Evolutionary conservation across 2,329 filamentous ascomycete species (phyloP).

Genomic region (Aspergillus aculeatinus): DNA sequence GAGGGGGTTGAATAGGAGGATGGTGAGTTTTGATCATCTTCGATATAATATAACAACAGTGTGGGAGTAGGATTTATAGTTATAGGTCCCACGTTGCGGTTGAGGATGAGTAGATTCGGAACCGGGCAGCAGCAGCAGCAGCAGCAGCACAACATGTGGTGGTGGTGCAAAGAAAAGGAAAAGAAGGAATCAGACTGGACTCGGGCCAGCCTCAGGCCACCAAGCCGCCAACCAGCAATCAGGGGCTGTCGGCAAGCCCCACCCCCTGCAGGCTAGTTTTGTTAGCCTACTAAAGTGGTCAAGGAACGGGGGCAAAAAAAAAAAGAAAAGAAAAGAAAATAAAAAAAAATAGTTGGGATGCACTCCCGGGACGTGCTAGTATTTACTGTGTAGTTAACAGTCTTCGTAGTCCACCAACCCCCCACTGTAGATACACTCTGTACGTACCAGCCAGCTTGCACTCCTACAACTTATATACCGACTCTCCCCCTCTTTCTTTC

Average conservation of each 20-base stretch:
- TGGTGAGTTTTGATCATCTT: no score
- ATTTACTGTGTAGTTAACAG: no score
- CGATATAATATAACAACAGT: no score
- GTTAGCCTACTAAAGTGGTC: background rate
- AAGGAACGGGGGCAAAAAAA: background rate
- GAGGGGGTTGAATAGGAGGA: no score
- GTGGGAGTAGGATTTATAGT: no score
- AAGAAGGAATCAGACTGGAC: background rate
- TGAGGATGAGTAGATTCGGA: background rate
- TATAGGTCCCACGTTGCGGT: background rate
- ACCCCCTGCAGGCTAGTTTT: background rate
- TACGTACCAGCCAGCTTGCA: background rate
- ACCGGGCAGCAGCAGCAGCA: background rate
- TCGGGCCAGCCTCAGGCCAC: background rate
- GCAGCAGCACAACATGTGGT: no score
- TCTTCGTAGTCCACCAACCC: no score
- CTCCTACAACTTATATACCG: slow-evolving; percentile 12
- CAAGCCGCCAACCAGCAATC: background rate
- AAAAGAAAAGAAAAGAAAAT: no score
- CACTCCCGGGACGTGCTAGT: no score
- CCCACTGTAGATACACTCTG: no score
- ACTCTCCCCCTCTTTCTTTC: slow-evolving; percentile 16
- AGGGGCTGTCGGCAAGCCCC: background rate
- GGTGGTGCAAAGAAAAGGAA: no score
- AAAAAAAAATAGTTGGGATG: background rate